These are phyloP conservation scores for Microdochium bolleyi DNA, from an alignment of 2,329 filamentous ascomycete genomes.

Conservation along the genomic window DNA sequence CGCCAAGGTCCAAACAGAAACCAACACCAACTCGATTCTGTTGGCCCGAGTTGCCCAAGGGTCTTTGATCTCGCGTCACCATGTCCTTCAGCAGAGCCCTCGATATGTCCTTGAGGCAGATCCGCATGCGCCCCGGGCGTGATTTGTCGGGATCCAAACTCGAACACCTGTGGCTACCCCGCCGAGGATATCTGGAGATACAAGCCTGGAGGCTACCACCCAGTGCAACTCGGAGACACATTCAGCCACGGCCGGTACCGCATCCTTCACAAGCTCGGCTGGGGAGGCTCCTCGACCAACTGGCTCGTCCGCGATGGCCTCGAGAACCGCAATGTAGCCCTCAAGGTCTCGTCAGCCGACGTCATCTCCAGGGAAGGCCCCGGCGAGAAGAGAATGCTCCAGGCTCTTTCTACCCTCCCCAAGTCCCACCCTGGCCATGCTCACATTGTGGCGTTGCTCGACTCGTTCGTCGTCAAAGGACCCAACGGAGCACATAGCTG, in stretches of 20 bases:
- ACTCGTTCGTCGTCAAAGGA: slow-evolving; percentile 3
- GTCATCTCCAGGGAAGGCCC: background rate
- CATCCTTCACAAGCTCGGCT: slow-evolving; percentile 11
- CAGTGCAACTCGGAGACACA: slow-evolving; percentile 8
- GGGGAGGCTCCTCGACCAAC: slow-evolving; percentile 7
- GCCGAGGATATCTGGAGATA: slow-evolving; percentile 5
- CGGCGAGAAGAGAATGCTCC: slow-evolving; percentile 1
- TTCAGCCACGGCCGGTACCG: slow-evolving; percentile 7
- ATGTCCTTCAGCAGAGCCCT: background rate
- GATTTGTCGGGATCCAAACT: background rate
- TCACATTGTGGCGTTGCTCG: slow-evolving; percentile 3
- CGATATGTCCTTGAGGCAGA: background rate
- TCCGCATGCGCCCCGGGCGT: background rate
- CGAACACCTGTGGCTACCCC: slow-evolving; percentile 2
- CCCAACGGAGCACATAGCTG: slow-evolving; percentile 5
- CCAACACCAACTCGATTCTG: too few relatives aligned
- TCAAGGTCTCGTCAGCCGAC: slow-evolving; percentile 4
- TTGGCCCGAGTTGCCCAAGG: background rate
- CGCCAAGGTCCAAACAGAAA: background rate
- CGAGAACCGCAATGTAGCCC: slow-evolving; percentile 2
- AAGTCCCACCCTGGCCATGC: background rate
- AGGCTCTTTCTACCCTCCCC: slow-evolving; percentile 1
- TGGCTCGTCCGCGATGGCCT: slow-evolving; percentile 6
- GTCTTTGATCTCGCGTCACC: background rate
- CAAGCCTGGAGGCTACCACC: slow-evolving; percentile 8